Conservation (phyloP, 2,329 filamentous ascomycete species). For the Diaporthe sp. region DNA sequence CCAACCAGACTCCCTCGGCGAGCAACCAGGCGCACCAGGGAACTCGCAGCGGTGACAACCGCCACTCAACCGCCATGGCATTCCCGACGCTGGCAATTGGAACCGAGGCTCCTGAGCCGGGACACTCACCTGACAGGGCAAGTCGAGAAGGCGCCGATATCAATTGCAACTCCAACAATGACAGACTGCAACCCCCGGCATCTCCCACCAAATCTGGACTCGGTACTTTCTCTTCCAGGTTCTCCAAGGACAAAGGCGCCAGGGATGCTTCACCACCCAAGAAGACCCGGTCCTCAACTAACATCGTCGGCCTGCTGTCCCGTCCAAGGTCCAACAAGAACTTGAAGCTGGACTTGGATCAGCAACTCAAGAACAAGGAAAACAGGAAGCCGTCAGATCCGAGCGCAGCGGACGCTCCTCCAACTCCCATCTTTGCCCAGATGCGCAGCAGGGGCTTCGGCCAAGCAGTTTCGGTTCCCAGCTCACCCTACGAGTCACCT, state of each 20-base stretch:
- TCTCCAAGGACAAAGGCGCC: slow-evolving; percentile 49
- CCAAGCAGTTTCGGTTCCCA: slow-evolving; percentile 38
- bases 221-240: slow-evolving; percentile 53
- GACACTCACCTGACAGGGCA: slow-evolving; percentile 27
- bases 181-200: slow-evolving; percentile 30
- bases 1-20: background rate
- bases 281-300: slow-evolving; percentile 86
- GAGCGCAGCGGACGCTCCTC: slow-evolving; percentile 44
- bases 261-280: slow-evolving; percentile 63
- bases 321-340: slow-evolving; percentile 80
- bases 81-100: slow-evolving; percentile 30
- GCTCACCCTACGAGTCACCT: slow-evolving; percentile 26
- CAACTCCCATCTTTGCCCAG: slow-evolving; percentile 84
- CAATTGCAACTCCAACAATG: background rate
- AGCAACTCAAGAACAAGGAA: slow-evolving; percentile 78
- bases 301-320: slow-evolving; percentile 79
- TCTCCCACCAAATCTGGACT: slow-evolving; percentile 58
- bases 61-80: slow-evolving; percentile 25
- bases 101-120: slow-evolving; percentile 19
- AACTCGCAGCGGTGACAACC: background rate
- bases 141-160: slow-evolving; percentile 1
- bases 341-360: slow-evolving; percentile 47
- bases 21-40: slow-evolving; percentile 5
- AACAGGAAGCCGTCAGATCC: slow-evolving; percentile 74
- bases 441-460: slow-evolving; percentile 62